A percentile compares a stretch with the other conserved stretches of the same genome.
Evolutionary conservation across 2,329 filamentous ascomycete species (phyloP).

Genomic region (Chalaropsis thielavioides): DNA sequence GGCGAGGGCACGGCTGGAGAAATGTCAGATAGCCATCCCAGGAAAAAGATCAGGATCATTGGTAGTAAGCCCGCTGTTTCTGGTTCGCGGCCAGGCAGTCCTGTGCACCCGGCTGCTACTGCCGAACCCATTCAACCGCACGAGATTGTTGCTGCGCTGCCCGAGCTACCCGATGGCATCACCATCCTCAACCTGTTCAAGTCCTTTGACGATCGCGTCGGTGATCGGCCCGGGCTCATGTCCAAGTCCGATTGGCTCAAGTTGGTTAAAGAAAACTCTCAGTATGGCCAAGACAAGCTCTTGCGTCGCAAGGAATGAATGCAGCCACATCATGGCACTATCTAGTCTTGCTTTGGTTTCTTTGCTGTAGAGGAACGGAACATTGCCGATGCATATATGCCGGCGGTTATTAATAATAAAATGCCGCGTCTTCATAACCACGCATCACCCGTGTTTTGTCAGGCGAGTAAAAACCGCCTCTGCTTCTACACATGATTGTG

Average conservation of each 20-base stretch:
- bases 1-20: slow-evolving; percentile 57
- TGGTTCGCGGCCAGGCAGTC: slow-evolving; percentile 49
- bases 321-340: no score
- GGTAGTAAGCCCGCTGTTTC: slow-evolving; percentile 36
- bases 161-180: slow-evolving; percentile 37
- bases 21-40: slow-evolving; percentile 41
- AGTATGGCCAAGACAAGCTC: slow-evolving; percentile 41
- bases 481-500: background rate
- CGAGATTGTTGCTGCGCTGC: slow-evolving; percentile 41
- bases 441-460: background rate
- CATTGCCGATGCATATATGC: no score
- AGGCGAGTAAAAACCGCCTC: background rate
- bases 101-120: slow-evolving; percentile 26
- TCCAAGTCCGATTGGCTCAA: slow-evolving; percentile 42
- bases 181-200: slow-evolving; percentile 39
- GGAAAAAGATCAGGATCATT: slow-evolving; percentile 40
- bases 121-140: slow-evolving; percentile 31
- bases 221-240: slow-evolving; percentile 37
- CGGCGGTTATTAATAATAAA: background rate
- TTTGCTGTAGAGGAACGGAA: background rate
- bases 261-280: slow-evolving; percentile 41
- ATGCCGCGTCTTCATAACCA: background rate
- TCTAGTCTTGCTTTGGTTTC: no score
- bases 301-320: slow-evolving; percentile 29
- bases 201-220: slow-evolving; percentile 39